Conservation (phyloP, 2,329 filamentous ascomycete genomes). For the Cercospora beticola region DNA sequence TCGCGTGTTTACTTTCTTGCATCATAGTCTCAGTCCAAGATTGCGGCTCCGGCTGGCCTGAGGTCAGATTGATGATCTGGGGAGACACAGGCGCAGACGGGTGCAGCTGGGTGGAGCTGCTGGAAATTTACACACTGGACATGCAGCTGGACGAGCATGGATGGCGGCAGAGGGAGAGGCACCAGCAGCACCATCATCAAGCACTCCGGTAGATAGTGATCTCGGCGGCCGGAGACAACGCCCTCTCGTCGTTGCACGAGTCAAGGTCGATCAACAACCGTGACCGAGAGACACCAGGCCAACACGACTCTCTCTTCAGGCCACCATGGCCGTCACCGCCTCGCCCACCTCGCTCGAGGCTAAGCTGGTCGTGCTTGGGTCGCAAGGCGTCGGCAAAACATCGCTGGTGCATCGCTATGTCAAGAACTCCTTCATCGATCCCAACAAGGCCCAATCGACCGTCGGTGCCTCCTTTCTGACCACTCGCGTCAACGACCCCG, state of each 20-base stretch:
- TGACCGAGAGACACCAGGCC: not conserved
- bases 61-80: not conserved
- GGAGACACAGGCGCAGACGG: not conserved
- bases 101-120: not conserved
- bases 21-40: slow-evolving; percentile 10
- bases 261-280: not conserved
- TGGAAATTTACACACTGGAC: not conserved
- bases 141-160: not conserved
- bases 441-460: slow-evolving; percentile 47
- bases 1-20: slow-evolving; percentile 13
- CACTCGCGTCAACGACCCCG: slow-evolving; percentile 68
- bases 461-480: slow-evolving; percentile 60
- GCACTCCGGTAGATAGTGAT: not conserved
- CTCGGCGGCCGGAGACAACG: not conserved
- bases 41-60: not conserved
- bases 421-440: slow-evolving; percentile 67
- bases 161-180: not conserved
- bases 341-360: slow-evolving; percentile 63
- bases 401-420: slow-evolving; percentile 74
- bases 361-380: slow-evolving; percentile 78
- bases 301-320: not conserved
- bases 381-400: slow-evolving; percentile 78
- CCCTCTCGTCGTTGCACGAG: not conserved
- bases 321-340: slow-evolving; percentile 15
- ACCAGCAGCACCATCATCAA: not conserved